Conservation (phyloP, 805 yeast species). For the Myxozyma sirexii region DNA sequence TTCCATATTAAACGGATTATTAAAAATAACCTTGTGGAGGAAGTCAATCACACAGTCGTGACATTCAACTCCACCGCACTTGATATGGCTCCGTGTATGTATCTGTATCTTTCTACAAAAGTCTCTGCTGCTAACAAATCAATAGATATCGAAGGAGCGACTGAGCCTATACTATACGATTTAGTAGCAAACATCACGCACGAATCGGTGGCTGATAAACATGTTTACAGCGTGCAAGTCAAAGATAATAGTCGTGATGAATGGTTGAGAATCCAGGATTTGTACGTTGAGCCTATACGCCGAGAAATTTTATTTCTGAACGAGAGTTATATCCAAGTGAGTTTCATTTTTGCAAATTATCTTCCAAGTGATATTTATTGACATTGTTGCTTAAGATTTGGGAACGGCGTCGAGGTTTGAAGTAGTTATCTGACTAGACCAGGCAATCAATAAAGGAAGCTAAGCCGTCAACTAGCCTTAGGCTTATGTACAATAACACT, state of each 20-base stretch:
- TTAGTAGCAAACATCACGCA: constrained; percentile 54
- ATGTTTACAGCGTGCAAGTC: constrained; percentile 55
- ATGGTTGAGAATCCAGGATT: constrained; percentile 66
- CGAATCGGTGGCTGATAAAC: constrained; percentile 42
- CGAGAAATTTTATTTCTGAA: constrained; percentile 62
- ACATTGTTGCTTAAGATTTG: constrained; percentile 13
- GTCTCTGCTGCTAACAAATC: neutral
- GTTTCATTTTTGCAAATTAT: no score
- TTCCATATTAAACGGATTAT: constrained; percentile 60
- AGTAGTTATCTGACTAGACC: no score
- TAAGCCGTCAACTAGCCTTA: no score
- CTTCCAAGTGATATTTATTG: constrained; percentile 35
- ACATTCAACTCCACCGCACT: constrained; percentile 53
- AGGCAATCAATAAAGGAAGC: no score
- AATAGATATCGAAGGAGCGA: constrained; percentile 25
- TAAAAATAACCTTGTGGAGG: constrained; percentile 44
- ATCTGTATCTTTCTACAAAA: neutral
- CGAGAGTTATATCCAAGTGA: constrained; percentile 67
- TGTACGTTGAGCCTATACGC: constrained; percentile 51
- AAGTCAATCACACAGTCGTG: constrained; percentile 63
- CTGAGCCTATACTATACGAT: constrained; percentile 44
- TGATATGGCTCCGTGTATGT: constrained; percentile 44
- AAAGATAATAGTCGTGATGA: constrained; percentile 46
- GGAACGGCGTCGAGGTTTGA: constrained; percentile 26
- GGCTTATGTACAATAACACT: no score